Evolutionary conservation across 257 asterid species (phyloP), one percentile per base, ranked within the genome.

Genomic region (Solanum arcanum): DNA sequence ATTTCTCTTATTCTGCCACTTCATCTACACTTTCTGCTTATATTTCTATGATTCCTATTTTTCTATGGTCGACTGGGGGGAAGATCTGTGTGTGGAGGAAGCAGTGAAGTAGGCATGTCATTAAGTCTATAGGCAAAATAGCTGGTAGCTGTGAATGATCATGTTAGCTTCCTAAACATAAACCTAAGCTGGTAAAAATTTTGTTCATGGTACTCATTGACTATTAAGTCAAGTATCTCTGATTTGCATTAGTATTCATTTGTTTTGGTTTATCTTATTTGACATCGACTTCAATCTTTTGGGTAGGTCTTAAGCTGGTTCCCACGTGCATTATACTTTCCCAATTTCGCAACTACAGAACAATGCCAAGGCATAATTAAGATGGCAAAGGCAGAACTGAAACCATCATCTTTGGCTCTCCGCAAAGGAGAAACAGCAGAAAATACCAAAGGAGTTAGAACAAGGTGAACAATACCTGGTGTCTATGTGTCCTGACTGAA

Each of bases 341-440:
- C 99, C 33, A 92, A 95, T 89, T 97, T 97, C 52, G 99, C 99
- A 60, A 94, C 98, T 86, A 93, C 80, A 60, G 95, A 97, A 90
- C 98, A 96, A 92, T 97, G 99, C 87, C 86, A 92, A 89, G 85
- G 89, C 90, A 91, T 96, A 86, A 86, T 94, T 37, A 76, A 90
- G 88, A 93, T 90, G 93, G 94, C 98, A 25, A 92, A 93, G 92
- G 88, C 73, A 12, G 89, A 84, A 5, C 94, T 97, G 66, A 88
- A 85, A 78, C 99, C 99, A 77, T 97, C 99, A 78, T 59, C 92
- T 77, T 91, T 97, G 89, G 99, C 98, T 83, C 87, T 97, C 62
- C 98, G 98, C 33, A 83, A 91, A 27, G 99, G 99, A 74, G 99
- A 97, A 92, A 95, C 99, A 72, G 93, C 88, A 46, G 99, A 94